Evolutionary conservation across 73 alveolate genomes (phyloP), one percentile per base, ranked within the genome.

Genomic region (Paramecium biaurelia): DNA sequence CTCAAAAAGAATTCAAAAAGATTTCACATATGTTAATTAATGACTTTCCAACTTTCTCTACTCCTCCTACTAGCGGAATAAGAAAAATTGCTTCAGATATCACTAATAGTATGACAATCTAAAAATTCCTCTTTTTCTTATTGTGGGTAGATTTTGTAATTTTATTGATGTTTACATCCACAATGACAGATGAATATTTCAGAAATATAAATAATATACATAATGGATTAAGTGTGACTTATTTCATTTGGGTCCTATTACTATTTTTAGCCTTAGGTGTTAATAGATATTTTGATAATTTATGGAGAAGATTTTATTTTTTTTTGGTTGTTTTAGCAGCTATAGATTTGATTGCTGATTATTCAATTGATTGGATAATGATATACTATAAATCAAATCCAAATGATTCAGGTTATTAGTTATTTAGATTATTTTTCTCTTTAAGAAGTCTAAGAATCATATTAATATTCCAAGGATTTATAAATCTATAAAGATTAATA

Each of bases 271-370:
- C 90, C 1, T 45, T 42, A 12, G 90, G 90, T 5, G 56, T 79
- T 4, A 41, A 47, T 41, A 79, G 90, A 79, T 79, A n/a, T n/a
- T 42, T 79, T 38, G 90, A 79, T 43, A 41, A 79, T 79, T 43
- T 8, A 30, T 79, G 90, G 90, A 79, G 90, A 79, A 41, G 56
- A 42, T 79, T 42, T 15, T 43, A 79, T 79, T 30, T 79, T 18
- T 79, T 79, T 15, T 12, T 79, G 21, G 15, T 45, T 23, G 43
- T 79, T 1, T 43, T 79, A 41, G 45, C 90, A n/a, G 20, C 56
- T 0, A 42, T 42, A 30, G 90, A 79, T 47, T 79, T 79, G 20
- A 30, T 79, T 11, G 45, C 72, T 8, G 90, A 79, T 79, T 47
- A 30, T 30, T 43, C 42, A n/a, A 11, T 14, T 37, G 89, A 76